Base-by-base conservation (phyloP, 2,329 filamentous ascomycete genomes). In the Apiospora rasikravindrae region DNA sequence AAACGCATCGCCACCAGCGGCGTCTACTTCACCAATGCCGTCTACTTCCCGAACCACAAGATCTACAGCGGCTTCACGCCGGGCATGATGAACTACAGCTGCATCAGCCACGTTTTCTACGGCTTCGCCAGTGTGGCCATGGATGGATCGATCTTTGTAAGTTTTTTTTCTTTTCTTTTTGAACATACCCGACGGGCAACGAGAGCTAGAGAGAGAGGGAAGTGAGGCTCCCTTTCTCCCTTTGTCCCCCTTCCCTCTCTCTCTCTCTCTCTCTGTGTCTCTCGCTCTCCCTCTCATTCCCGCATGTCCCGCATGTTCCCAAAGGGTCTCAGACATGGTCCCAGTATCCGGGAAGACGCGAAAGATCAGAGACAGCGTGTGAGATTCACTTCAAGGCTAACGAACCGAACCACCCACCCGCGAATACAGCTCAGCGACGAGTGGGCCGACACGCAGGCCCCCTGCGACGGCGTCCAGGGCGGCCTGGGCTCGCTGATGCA, bases 31-130 rank as follows among this genome's bases (percentile, higher is more conserved):
- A 89, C 89, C 78, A 96, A 96, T 81, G 93, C 92, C 29, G 92
- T 94, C 24, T 96, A 96, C 83, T 96, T 94, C 81, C 93, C 93
- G n/a, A 96, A 94, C 82, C 91, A 90, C 84, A 87, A 91, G 72
- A 89, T 94, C 76, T 94, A 95, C 82, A 87, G 88, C 71, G 89
- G 91, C 74, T 90, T 94, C 77, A 92, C 92, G 22, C 94, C 94
- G 0, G 93, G 90, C 0, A 90, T 90, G 71, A 84, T 96, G 78
- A 93, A 93, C 80, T 90, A 94, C 80, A 89, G 89, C 75, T 93
- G 92, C 77, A 91, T 96, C 77, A 95, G 92, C 76, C 92, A 94
- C 78, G 90, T 95, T 37, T 95, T 95, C 82, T 96, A 96, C 80
- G 93, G 93, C 16, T 95, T 94, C 87, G 93, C 93, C 72, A 93